Percentiles rank a stretch among this genome's conserved stretches.
phyloP scores from a whole-genome alignment of 2,329 filamentous ascomycete species.

The Colletotrichum chlorophyti region DNA sequence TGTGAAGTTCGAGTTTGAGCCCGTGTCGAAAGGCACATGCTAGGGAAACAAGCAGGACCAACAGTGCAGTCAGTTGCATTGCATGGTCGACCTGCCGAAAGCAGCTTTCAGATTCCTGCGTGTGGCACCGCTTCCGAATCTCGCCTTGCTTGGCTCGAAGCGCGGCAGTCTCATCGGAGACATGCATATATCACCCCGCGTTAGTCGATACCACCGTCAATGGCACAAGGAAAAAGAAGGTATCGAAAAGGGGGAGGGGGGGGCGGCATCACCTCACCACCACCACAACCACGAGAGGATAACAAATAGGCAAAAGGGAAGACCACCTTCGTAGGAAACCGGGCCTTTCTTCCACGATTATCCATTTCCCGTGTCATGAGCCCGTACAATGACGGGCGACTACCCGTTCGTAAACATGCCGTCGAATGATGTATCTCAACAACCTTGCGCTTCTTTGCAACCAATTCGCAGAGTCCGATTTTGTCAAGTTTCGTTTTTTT shows the following conservation, averaged over 20 bases:
- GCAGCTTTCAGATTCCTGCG: too few species aligned
- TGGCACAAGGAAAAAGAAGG: too few species aligned
- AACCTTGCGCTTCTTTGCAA: neutral
- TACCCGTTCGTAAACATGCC: neutral
- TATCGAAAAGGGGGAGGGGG: too few species aligned
- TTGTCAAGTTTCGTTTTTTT: neutral
- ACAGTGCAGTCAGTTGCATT: too few species aligned
- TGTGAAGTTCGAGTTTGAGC: too few species aligned
- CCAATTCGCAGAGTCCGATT: neutral
- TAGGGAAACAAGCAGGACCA: too few species aligned
- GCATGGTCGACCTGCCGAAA: too few species aligned
- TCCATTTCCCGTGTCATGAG: neutral
- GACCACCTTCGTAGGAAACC: neutral
- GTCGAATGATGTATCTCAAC: neutral
- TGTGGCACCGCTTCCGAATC: neutral
- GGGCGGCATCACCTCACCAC: neutral
- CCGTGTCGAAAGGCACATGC: too few species aligned
- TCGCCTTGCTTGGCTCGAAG: neutral
- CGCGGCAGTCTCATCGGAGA: slow-evolving; percentile 9
- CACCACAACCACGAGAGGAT: neutral
- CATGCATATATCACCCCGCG: neutral
- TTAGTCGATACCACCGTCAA: neutral
- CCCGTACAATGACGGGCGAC: neutral
- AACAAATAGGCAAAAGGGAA: neutral
- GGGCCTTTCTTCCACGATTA: neutral